Percentiles rank a stretch among this genome's conserved stretches.
Evolutionary conservation across 2,329 filamentous ascomycete genomes (phyloP).

Genomic region (Cladosporium austrohemisphaericum): DNA sequence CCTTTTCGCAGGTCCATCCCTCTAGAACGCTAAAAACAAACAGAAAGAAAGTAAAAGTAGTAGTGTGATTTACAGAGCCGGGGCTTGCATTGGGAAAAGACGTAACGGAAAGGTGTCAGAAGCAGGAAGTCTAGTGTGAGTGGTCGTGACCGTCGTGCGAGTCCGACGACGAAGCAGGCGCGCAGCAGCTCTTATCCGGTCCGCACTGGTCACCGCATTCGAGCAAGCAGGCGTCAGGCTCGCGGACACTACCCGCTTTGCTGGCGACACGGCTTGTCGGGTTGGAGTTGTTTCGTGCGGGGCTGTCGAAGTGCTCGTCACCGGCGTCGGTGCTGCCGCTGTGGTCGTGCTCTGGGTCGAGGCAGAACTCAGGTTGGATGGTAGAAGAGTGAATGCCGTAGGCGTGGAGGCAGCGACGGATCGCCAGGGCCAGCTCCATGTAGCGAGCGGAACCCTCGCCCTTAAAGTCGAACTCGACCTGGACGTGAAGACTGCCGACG

Average conservation of each 20-base stretch:
- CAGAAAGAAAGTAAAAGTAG: neutral
- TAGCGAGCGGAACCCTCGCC: slow-evolving; percentile 74
- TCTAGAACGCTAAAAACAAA: neutral
- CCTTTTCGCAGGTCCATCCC: neutral
- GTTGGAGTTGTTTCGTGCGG: slow-evolving; percentile 28
- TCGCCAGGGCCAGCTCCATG: slow-evolving; percentile 81
- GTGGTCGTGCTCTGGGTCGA: slow-evolving; percentile 44
- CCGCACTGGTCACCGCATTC: slow-evolving; percentile 45
- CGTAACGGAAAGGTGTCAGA: neutral
- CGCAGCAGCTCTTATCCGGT: slow-evolving; percentile 40
- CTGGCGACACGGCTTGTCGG: slow-evolving; percentile 35
- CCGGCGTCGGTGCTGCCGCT: slow-evolving; percentile 29
- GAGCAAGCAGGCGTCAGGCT: slow-evolving; percentile 38
- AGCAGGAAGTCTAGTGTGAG: slow-evolving; percentile 14
- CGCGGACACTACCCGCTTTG: slow-evolving; percentile 29
- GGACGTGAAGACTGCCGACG: slow-evolving; percentile 88
- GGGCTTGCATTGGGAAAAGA: too few relatives aligned
- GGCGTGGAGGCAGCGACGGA: slow-evolving; percentile 83
- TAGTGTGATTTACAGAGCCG: slow-evolving; percentile 7
- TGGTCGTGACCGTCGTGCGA: slow-evolving; percentile 36
- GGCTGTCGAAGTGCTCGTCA: slow-evolving; percentile 27
- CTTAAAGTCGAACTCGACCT: slow-evolving; percentile 85
- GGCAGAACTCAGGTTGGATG: slow-evolving; percentile 83
- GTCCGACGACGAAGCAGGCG: slow-evolving; percentile 25
- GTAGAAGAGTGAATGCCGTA: slow-evolving; percentile 97